A percentile compares a stretch with the other conserved stretches of the same genome.
These are phyloP conservation scores for Xylaria bambusicola DNA, from an alignment of 495 filamentous ascomycete species.

Conservation along the genomic window DNA sequence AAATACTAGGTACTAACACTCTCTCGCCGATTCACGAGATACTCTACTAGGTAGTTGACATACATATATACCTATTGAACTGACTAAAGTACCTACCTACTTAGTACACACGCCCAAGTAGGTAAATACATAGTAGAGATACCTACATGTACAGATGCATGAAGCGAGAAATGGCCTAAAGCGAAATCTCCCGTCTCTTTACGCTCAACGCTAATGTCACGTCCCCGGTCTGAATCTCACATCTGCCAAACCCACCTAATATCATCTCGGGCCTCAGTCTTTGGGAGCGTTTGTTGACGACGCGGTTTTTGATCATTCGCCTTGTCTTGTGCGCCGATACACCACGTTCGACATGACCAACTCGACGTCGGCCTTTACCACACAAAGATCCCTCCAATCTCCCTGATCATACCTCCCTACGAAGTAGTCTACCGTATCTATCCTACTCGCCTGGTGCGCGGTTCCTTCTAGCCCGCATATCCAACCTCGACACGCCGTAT, in stretches of 20 bases:
- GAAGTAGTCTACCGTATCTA: too few species aligned
- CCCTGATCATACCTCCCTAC: not conserved
- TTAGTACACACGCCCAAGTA: too few species aligned
- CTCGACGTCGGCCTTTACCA: not conserved
- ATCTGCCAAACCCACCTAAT: not conserved
- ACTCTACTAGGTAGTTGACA: not conserved
- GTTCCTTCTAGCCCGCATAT: constrained; percentile 2
- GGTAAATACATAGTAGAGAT: too few species aligned
- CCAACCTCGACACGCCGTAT: not conserved
- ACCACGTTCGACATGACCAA: constrained; percentile 1
- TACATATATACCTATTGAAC: too few species aligned
- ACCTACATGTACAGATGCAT: too few species aligned
- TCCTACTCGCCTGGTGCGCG: constrained; percentile 1
- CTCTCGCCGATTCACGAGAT: too few species aligned
- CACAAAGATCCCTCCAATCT: not conserved
- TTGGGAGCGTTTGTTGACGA: not conserved
- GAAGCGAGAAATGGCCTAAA: not conserved
- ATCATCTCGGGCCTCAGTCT: not conserved
- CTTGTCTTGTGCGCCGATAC: not conserved
- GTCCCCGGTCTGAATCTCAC: not conserved
- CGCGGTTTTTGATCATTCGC: not conserved
- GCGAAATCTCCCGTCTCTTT: not conserved
- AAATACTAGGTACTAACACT: too few species aligned
- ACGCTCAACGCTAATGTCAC: not conserved
- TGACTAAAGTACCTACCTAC: not conserved